Base-by-base conservation (phyloP, 2,329 filamentous ascomycete species). In the Trichoderma atrobrunneum region DNA sequence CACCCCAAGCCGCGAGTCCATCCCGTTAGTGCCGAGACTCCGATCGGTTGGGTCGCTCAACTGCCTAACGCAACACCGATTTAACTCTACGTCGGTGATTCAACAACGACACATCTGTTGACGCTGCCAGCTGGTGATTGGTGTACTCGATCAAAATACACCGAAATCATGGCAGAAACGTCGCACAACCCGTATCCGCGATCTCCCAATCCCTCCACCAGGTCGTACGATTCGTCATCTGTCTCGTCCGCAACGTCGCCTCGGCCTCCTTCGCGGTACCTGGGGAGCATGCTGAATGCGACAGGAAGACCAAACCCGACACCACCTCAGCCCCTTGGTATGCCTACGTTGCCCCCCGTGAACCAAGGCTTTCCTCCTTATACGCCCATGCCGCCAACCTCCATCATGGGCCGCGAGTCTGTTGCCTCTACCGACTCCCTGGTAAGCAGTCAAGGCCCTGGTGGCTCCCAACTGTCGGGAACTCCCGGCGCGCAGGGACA, bases 151-250 rank as follows among this genome's bases (percentile, higher is more conserved):
- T 39, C 43, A 71, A 78, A 78, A 75, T 74, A 72, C 54, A 26
- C 78, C 76, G 79, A 73, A 78, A 81, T 76, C 78, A 90, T 90
- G 88, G 84, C 87, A 77, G 84, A 87, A 65, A 76, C 78, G 72
- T 79, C 86, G 77, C 88, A 90, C 82, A 88, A 85, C 79, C 81
- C 85, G 64, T 90, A 88, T 79, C 82, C 87, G 77, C 88, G 87
- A 81, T 90, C 89, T 72, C 89, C 89, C 73, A 89, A 89, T 80
- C 85, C 84, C 73, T 89, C 88, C 75, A 87, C 85, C 74, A 85
- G 86, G 80, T 90, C 88, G 75, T 90, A 89, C 85, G 88, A 89
- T 81, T 90, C 88, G 73, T 90, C 88, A 12, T 89, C 88, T 62
- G 87, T 89, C 76, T 89, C 88, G 30, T 90, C 89, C 72, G 86